phyloP scores from a whole-genome alignment of 306 rosid species.

The Pueraria montana region DNA sequence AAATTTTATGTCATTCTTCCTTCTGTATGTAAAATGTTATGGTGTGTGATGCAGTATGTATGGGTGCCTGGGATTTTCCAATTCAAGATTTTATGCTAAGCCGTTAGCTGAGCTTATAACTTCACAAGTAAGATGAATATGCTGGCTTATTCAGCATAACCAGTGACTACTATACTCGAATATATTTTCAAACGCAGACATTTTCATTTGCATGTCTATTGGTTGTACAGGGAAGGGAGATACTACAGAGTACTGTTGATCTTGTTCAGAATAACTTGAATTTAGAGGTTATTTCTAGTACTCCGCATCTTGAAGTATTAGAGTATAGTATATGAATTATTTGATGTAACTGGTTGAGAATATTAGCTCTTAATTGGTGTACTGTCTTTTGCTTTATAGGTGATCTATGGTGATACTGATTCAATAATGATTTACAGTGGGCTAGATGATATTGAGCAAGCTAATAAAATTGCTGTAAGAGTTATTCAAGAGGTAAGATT shows the following conservation, averaged over 20 bases:
- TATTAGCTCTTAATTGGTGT: constrained; percentile 46
- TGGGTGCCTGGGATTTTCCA: constrained; percentile 97
- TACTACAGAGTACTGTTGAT: constrained; percentile 95
- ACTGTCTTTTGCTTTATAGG: constrained; percentile 63
- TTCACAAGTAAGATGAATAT: constrained; percentile 71
- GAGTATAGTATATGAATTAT: constrained; percentile 26
- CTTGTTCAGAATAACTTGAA: constrained; percentile 92
- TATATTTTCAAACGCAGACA: constrained; percentile 21
- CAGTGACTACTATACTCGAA: constrained; percentile 16
- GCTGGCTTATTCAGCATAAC: constrained; percentile 35
- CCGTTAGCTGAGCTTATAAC: constrained; percentile 97
- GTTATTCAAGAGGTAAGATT: constrained; percentile 91
- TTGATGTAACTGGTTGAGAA: constrained; percentile 34
- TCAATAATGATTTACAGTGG: constrained; percentile 98
- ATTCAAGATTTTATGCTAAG: constrained; percentile 97
- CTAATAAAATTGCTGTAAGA: constrained; percentile 81
- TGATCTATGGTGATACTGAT: constrained; percentile 97
- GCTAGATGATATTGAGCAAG: constrained; percentile 83
- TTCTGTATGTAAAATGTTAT: constrained; percentile 20
- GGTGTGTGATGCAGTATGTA: constrained; percentile 83
- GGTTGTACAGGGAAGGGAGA: constrained; percentile 91
- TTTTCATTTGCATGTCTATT: constrained; percentile 46
- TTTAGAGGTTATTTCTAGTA: constrained; percentile 77
- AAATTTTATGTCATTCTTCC: constrained; percentile 30
- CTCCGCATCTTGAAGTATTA: constrained; percentile 47